Conservation (phyloP, 257 asterid species). For the Solanum clarkiae region DNA sequence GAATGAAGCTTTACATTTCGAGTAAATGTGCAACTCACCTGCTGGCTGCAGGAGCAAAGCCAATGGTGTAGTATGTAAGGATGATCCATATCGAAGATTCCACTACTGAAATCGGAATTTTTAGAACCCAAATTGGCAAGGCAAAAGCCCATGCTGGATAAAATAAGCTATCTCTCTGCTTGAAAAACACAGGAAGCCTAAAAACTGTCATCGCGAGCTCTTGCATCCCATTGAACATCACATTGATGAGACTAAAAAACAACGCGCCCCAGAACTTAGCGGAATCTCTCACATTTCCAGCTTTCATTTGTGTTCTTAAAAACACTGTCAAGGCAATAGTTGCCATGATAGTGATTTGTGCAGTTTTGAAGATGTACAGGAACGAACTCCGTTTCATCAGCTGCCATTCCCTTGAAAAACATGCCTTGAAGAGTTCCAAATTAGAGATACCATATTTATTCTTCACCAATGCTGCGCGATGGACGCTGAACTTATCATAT, state of each 20-base stretch:
- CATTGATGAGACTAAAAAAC: slow-evolving; percentile 68
- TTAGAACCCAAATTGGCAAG: slow-evolving; percentile 68
- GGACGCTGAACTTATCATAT: slow-evolving; percentile 44
- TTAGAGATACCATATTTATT: slow-evolving; percentile 67
- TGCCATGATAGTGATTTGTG: slow-evolving; percentile 71
- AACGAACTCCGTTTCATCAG: slow-evolving; percentile 63
- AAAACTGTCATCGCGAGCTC: slow-evolving; percentile 72
- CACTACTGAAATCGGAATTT: slow-evolving; percentile 51
- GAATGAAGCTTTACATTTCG: neutral
- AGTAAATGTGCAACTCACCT: slow-evolving; percentile 23
- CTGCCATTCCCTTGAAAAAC: slow-evolving; percentile 64
- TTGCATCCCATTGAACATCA: slow-evolving; percentile 80
- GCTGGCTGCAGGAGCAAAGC: slow-evolving; percentile 66
- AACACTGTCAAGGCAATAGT: slow-evolving; percentile 55
- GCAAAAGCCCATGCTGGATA: slow-evolving; percentile 93
- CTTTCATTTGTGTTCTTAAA: slow-evolving; percentile 60
- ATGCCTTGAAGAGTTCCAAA: slow-evolving; percentile 54
- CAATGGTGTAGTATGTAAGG: slow-evolving; percentile 72
- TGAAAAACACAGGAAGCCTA: slow-evolving; percentile 74
- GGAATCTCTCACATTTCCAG: slow-evolving; percentile 38
- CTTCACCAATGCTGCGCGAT: slow-evolving; percentile 72
- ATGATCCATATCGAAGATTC: slow-evolving; percentile 62
- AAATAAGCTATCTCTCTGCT: slow-evolving; percentile 65
- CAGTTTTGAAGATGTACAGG: slow-evolving; percentile 60
- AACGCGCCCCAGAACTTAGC: slow-evolving; percentile 66